Percentiles rank a stretch among this genome's conserved stretches.
Evolutionary conservation across 352 stramenopile species (phyloP).

Genomic region (Phytophthora citrophthora): DNA sequence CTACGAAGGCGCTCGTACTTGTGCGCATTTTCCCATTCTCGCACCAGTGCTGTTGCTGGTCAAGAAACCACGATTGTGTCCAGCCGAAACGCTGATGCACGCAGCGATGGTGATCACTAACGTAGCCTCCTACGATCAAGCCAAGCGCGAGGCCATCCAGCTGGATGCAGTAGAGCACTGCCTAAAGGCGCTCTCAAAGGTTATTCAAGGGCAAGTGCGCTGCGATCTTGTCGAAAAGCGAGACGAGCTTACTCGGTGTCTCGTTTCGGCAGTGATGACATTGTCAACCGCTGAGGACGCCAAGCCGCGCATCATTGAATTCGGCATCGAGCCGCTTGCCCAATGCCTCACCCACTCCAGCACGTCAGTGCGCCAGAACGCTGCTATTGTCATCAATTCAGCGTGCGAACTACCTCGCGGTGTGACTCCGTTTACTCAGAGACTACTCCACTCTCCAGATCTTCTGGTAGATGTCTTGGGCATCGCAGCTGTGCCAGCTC

Average conservation of each 20-base stretch:
- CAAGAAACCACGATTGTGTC: slow-evolving; percentile 61
- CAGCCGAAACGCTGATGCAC: slow-evolving; percentile 45
- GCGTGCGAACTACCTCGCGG: slow-evolving; percentile 65
- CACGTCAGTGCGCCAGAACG: slow-evolving; percentile 50
- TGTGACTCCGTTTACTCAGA: slow-evolving; percentile 46
- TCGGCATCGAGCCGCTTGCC: slow-evolving; percentile 68
- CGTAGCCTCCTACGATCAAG: slow-evolving; percentile 57
- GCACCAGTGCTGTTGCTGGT: slow-evolving; percentile 58
- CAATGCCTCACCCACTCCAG: slow-evolving; percentile 60
- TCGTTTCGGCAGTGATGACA: slow-evolving; percentile 69
- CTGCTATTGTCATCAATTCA: slow-evolving; percentile 65
- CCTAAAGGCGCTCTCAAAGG: slow-evolving; percentile 55
- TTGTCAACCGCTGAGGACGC: slow-evolving; percentile 71
- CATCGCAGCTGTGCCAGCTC: slow-evolving; percentile 48
- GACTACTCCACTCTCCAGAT: slow-evolving; percentile 41
- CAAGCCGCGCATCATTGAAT: slow-evolving; percentile 73
- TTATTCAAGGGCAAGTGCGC: slow-evolving; percentile 52
- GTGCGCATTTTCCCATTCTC: slow-evolving; percentile 51
- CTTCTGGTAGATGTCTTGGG: slow-evolving; percentile 67
- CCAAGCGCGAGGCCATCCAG: slow-evolving; percentile 59
- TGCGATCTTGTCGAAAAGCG: slow-evolving; percentile 32
- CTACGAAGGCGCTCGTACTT: slow-evolving; percentile 55
- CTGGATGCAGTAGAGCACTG: slow-evolving; percentile 59
- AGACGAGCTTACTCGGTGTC: slow-evolving; percentile 57
- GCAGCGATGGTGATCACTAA: slow-evolving; percentile 58